These are phyloP conservation scores for Triticum turgidum DNA, from an alignment of 176 grass and related monocot genomes.

Conservation along the genomic window DNA sequence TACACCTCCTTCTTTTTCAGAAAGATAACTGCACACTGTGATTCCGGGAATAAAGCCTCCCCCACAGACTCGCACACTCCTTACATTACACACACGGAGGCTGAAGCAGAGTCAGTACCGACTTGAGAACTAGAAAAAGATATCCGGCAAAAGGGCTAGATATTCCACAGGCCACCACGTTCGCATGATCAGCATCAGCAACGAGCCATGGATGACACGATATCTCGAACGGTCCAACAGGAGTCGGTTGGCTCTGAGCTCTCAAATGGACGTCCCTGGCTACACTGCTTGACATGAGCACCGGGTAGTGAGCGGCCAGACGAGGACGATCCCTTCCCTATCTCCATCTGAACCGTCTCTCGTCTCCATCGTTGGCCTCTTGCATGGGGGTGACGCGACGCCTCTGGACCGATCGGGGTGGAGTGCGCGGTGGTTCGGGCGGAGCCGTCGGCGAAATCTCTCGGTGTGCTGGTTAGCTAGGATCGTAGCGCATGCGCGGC, in stretches of 20 bases:
- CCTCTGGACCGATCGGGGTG: background rate
- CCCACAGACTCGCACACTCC: background rate
- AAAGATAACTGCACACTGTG: background rate
- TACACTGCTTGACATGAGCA: background rate
- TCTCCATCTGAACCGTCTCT: background rate
- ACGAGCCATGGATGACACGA: background rate
- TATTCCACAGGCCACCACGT: constrained; percentile 30
- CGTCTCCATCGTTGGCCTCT: background rate
- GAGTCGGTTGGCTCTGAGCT: background rate
- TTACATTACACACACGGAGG: constrained; percentile 18
- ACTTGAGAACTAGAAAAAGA: constrained; percentile 8
- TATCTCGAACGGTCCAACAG: background rate
- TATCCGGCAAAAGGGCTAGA: constrained; percentile 26
- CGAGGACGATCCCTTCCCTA: background rate
- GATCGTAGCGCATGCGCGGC: background rate
- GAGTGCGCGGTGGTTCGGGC: background rate
- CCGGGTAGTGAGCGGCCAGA: background rate
- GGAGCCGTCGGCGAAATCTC: background rate
- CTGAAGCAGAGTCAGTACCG: background rate
- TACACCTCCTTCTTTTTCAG: background rate
- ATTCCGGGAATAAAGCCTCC: constrained; percentile 33
- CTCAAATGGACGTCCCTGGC: background rate
- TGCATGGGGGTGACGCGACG: background rate
- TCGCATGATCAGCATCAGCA: background rate
- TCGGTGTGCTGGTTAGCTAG: background rate